Evolutionary conservation across 306 rosid genomes (phyloP), one percentile per base, ranked within the genome.

Genomic region (Macrotyloma uniflorum): DNA sequence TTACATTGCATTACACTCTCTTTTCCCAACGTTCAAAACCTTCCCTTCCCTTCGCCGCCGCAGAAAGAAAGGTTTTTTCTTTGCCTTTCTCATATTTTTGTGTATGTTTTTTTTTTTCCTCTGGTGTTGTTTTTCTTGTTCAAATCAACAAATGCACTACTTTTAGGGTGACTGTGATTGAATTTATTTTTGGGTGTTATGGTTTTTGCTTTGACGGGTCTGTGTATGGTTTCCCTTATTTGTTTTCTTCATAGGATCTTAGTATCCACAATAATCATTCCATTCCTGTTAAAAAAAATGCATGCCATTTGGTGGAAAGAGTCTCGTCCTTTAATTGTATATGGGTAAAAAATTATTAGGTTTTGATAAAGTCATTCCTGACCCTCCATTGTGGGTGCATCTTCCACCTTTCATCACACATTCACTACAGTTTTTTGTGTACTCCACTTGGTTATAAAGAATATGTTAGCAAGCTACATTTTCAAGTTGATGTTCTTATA

Each of bases 141-240:
- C 49, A 6, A 50, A 62, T 26, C 18, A 5, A 57, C 23, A 15
- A 81, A 75, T 80, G 80, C 76, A 54, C 36, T 33, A 4, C 50
- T 71, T 53, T 70, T 70, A 12, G 4, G 2, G 20, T 54, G 8
- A 35, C 9, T 50, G 16, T 19, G 6, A 16, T 46, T 72, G 4
- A 66, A 51, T 51, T 77, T 9, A 9, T 43, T 70, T 49, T 55
- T 40, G 32, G 35, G 3, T 22, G 30, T 50, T 14, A 22, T 5
- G n/a, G 8, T 36, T 65, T 55, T 28, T 36, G 33, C 61, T 8
- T 9, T 28, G 2, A 28, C 12, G 67, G 19, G 43, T 61, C 16
- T 30, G 13, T 61, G 14, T 28, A 59, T 6, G 5, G 0, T 28
- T 26, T 5, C 1, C 2, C 38, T 2, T 5, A 8, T 54, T 22